Percentiles rank a stretch among this genome's conserved stretches.
These are phyloP conservation scores for Metschnikowia bowlesiae DNA, from an alignment of 805 yeast genomes.

Conservation along the genomic window DNA sequence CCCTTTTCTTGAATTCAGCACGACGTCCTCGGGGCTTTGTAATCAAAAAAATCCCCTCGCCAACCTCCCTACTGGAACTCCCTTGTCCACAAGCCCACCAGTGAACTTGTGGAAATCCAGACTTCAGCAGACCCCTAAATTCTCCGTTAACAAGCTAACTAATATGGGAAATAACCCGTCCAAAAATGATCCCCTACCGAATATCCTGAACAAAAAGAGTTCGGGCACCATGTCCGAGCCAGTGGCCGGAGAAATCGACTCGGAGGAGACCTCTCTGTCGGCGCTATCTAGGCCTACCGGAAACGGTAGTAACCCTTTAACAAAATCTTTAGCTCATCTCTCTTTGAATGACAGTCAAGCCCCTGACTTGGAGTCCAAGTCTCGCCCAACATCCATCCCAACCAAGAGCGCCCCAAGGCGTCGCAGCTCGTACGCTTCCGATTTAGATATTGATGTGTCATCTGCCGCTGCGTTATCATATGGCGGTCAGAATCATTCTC, in stretches of 20 bases:
- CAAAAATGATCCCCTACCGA: constrained; percentile 46
- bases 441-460: constrained; percentile 42
- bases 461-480: constrained; percentile 37
- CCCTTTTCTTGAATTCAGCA: constrained; percentile 2
- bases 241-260: constrained; percentile 34
- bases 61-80: background rate
- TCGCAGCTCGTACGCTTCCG: constrained; percentile 8
- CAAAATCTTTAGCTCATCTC: constrained; percentile 4
- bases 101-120: constrained; percentile 1
- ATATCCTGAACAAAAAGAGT: constrained; percentile 28
- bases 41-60: constrained; percentile 2
- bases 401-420: constrained; percentile 3
- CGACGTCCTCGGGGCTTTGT: constrained; percentile 1
- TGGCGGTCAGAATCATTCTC: constrained; percentile 2
- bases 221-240: constrained; percentile 22
- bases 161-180: constrained; percentile 67
- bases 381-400: constrained; percentile 13
- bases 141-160: constrained; percentile 1
- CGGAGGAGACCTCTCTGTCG: constrained; percentile 37
- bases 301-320: constrained; percentile 15
- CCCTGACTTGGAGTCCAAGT: background rate
- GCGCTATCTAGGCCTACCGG: constrained; percentile 38
- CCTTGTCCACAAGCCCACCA: background rate
- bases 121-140: background rate
- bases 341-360: background rate